Evolutionary conservation across 2,329 filamentous ascomycete species (phyloP).

Genomic region (Trichoderma sp.): DNA sequence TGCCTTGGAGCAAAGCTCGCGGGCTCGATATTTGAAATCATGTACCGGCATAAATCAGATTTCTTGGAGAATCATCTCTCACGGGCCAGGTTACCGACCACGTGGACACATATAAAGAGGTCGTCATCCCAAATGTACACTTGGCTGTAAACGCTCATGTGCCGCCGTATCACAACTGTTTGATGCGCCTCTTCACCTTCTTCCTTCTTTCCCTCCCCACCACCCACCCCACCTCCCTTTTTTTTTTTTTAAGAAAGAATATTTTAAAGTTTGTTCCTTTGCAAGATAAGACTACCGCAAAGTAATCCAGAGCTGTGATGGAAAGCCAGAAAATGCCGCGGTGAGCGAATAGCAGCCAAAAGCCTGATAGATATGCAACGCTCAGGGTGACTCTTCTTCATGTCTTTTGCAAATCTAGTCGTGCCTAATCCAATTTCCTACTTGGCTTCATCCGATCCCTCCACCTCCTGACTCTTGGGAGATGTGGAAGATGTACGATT

Average conservation of each 20-base stretch:
- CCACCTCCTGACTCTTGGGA: constrained; percentile 33
- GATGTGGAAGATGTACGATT: constrained; percentile 36
- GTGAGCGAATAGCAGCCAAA: constrained; percentile 26
- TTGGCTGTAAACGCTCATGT: constrained; percentile 19
- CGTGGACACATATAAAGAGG: background rate
- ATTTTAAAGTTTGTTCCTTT: background rate
- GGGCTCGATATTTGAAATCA: background rate
- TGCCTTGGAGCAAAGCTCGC: background rate
- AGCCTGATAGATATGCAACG: constrained; percentile 23
- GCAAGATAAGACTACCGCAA: constrained; percentile 14
- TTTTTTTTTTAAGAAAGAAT: background rate
- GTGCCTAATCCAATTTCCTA: constrained; percentile 26
- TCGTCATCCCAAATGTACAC: constrained; percentile 8
- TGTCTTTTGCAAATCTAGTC: constrained; percentile 19
- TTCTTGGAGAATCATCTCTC: background rate
- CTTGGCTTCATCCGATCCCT: constrained; percentile 46
- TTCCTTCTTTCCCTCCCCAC: background rate
- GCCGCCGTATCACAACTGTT: constrained; percentile 22
- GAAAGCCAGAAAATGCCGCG: constrained; percentile 26
- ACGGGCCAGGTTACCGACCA: background rate
- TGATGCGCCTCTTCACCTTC: constrained; percentile 5
- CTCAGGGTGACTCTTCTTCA: constrained; percentile 21
- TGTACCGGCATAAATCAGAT: background rate
- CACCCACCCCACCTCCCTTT: background rate
- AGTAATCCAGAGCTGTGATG: constrained; percentile 23